Evolutionary conservation across 176 grass and related monocot genomes (phyloP).

Genomic region (Oryza glaberrima): DNA sequence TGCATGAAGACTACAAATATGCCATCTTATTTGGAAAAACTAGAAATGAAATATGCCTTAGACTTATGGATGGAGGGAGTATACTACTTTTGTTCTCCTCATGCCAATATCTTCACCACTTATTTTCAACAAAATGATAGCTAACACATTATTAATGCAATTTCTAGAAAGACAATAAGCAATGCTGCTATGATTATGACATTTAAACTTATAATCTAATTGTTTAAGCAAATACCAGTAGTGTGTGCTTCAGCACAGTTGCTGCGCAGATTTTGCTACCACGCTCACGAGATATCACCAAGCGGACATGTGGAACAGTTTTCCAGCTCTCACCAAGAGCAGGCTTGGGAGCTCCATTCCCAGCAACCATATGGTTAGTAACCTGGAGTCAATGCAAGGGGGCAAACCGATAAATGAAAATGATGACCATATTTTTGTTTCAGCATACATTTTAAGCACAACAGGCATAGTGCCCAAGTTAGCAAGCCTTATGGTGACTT

Average conservation of each 20-base stretch:
- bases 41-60: no score
- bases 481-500: background rate
- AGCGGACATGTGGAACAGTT: constrained; percentile 64
- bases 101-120: background rate
- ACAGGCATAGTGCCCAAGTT: background rate
- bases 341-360: constrained; percentile 63
- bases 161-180: constrained; percentile 20
- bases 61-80: no score
- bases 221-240: constrained; percentile 48
- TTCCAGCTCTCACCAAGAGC: constrained; percentile 73
- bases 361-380: constrained; percentile 64
- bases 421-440: background rate
- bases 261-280: constrained; percentile 49
- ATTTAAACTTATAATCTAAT: constrained; percentile 17
- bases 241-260: constrained; percentile 66
- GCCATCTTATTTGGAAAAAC: no score
- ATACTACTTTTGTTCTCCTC: background rate
- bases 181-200: background rate
- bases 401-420: background rate
- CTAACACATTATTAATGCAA: background rate
- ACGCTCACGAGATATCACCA: constrained; percentile 50
- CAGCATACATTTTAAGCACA: background rate
- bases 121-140: constrained; percentile 4
- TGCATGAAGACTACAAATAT: no score
- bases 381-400: constrained; percentile 40